Conservation (phyloP, 495 filamentous ascomycete genomes). For the Aspergillus cavernicola region DNA sequence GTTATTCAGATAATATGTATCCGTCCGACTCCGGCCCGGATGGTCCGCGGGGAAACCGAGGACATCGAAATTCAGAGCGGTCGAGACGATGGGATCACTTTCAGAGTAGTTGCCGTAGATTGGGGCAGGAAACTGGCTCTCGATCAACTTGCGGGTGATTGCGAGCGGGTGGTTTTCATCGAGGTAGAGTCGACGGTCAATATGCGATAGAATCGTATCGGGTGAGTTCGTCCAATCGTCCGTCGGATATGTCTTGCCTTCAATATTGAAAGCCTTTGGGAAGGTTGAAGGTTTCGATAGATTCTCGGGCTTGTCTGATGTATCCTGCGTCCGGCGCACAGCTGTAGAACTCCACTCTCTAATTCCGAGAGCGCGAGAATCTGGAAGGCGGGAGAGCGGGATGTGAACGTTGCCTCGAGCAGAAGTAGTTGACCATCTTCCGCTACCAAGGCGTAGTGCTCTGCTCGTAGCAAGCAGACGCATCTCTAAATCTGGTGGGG, state of each 20-base stretch:
- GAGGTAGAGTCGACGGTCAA: conserved; percentile 75
- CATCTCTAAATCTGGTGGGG: conserved; percentile 25
- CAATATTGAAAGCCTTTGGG: conserved; percentile 41
- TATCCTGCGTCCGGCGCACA: conserved; percentile 24
- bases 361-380: conserved; percentile 3
- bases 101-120: conserved; percentile 72
- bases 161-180: conserved; percentile 84
- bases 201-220: conserved; percentile 63
- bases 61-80: conserved; percentile 89
- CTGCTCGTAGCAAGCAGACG: conserved; percentile 43
- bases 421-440: conserved; percentile 36
- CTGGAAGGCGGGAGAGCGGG: conserved; percentile 22
- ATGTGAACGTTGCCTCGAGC: conserved; percentile 25
- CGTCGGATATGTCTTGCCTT: conserved; percentile 57
- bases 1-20: conserved; percentile 94
- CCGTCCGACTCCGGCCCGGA: conserved; percentile 78
- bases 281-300: conserved; percentile 11
- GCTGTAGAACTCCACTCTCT: conserved; percentile 38
- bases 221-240: conserved; percentile 88
- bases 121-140: conserved; percentile 75
- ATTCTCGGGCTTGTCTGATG: conserved; percentile 5
- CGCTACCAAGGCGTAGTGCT: conserved; percentile 39
- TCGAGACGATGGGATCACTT: conserved; percentile 80
- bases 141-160: conserved; percentile 88
- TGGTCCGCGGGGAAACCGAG: conserved; percentile 86